Conservation (phyloP, 495 filamentous ascomycete species). For the Penicillium pancosmium region DNA sequence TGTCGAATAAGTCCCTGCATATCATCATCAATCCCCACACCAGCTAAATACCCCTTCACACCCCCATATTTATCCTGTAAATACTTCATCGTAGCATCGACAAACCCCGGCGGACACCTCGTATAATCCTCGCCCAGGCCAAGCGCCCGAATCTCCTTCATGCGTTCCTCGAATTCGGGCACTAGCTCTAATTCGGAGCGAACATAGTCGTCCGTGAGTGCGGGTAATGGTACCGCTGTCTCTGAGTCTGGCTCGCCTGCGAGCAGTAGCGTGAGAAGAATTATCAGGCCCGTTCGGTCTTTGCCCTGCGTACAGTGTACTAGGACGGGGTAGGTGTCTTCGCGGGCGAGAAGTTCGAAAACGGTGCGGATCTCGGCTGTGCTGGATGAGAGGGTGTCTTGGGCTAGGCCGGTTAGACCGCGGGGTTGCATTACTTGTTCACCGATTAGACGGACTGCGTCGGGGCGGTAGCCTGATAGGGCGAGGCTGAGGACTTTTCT, state of each 20-base stretch:
- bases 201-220: slow-evolving; percentile 69
- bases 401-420: slow-evolving; percentile 67
- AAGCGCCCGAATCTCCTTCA: slow-evolving; percentile 68
- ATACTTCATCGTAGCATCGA: slow-evolving; percentile 49
- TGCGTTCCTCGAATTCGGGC: slow-evolving; percentile 60
- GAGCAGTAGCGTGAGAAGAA: slow-evolving; percentile 65
- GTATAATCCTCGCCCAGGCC: slow-evolving; percentile 72
- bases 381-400: slow-evolving; percentile 66
- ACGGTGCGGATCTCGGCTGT: slow-evolving; percentile 61
- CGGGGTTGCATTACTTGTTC: slow-evolving; percentile 67
- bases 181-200: slow-evolving; percentile 62
- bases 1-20: slow-evolving; percentile 39
- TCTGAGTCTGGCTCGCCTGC: slow-evolving; percentile 49
- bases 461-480: slow-evolving; percentile 64
- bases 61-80: slow-evolving; percentile 62
- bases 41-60: slow-evolving; percentile 60
- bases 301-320: slow-evolving; percentile 90
- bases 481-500: slow-evolving; percentile 64
- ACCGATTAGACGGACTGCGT: slow-evolving; percentile 68
- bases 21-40: slow-evolving; percentile 55
- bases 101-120: slow-evolving; percentile 59
- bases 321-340: slow-evolving; percentile 59
- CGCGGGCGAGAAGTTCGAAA: slow-evolving; percentile 52
- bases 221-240: slow-evolving; percentile 37
- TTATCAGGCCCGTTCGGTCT: slow-evolving; percentile 76